A percentile compares a stretch with the other conserved stretches of the same genome.
phyloP scores from a whole-genome alignment of 495 filamentous ascomycete species.

The Astrocystis sublimbata region DNA sequence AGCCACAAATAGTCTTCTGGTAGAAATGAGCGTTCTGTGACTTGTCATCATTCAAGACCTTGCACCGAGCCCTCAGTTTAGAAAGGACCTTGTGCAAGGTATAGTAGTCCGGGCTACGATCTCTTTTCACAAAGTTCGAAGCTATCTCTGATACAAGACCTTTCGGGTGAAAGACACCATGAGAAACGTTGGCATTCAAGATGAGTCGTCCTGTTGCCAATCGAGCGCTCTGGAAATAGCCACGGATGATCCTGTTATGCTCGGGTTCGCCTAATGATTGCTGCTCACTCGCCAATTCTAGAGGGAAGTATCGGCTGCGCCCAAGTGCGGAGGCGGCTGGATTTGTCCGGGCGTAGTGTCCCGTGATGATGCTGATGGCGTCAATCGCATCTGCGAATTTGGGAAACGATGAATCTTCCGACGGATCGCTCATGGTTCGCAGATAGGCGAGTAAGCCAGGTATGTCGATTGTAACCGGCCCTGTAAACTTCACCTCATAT shows the following conservation, averaged over 20 bases:
- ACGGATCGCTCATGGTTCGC: slow-evolving; percentile 40
- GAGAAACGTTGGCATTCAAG: slow-evolving; percentile 59
- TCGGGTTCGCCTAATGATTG: slow-evolving; percentile 21
- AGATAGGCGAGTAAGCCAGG: slow-evolving; percentile 55
- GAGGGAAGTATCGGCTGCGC: slow-evolving; percentile 45
- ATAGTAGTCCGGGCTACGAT: not conserved
- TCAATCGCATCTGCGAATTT: slow-evolving; percentile 45
- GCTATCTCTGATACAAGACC: slow-evolving; percentile 30
- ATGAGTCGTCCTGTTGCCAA: slow-evolving; percentile 63
- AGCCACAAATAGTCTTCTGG: slow-evolving; percentile 20
- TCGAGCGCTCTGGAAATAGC: slow-evolving; percentile 69
- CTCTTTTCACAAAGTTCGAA: not conserved
- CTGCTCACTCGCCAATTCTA: slow-evolving; percentile 27
- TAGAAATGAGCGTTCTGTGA: not conserved
- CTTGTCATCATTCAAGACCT: slow-evolving; percentile 43
- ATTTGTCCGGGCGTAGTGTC: slow-evolving; percentile 40
- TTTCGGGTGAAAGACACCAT: slow-evolving; percentile 46
- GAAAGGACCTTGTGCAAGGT: slow-evolving; percentile 46
- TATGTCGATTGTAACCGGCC: slow-evolving; percentile 43
- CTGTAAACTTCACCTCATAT: slow-evolving; percentile 48
- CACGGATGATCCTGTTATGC: slow-evolving; percentile 52
- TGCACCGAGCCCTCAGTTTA: slow-evolving; percentile 44
- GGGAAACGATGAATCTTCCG: slow-evolving; percentile 41
- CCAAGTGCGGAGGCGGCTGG: slow-evolving; percentile 36
- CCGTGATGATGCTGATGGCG: slow-evolving; percentile 52